Base-by-base conservation (phyloP, 495 filamentous ascomycete species). In the Sordaria brevicollis region DNA sequence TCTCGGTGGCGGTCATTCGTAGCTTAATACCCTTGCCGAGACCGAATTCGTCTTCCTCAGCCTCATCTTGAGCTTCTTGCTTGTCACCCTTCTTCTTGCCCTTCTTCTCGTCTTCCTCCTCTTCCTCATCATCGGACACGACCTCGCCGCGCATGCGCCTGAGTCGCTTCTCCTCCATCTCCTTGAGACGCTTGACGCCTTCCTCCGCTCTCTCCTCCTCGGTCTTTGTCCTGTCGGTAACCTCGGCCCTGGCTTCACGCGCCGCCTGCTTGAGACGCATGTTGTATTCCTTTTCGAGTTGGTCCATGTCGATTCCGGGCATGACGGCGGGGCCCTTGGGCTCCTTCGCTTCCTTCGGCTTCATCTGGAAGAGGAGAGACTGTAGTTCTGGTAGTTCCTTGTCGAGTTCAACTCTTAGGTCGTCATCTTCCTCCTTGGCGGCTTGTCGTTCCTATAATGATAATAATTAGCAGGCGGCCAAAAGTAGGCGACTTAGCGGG, bases 391-490 rank as follows among this genome's bases (percentile, higher is more conserved):
- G 85, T 68, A 97, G 85, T 21, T 90, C 90, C 76, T 93, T 89
- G 69, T 87, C 83, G 41, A 87, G 69, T 57, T 80, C 76, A 9
- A 62, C 72, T 35, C 78, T 74, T n/a, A 97, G 81, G 74, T 96
- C 93, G 33, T 94, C 93, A 74, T 99, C 94, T 62, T 97, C 93
- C 70, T 98, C 95, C 78, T 97, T 99, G 8, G 87, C 86, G 68
- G 92, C 88, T 81, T 98, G 96, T 25, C 95, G 89, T 73, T 77
- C 75, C 75, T 78, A 41, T 8, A 29, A 5, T 7, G 5, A 10
- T 36, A 19, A 4, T 15, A 8, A 8, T 76, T 15, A 75, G 70
- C 37, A 69, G 34, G 21, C 3, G 15, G 37, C 7, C n/a, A 1
- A 1, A 7, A 57, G 49, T 6, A 57, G 25, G 15, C 25, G 5